Evolutionary conservation across 1,284 basidiomycete species (phyloP), one percentile per base, ranked within the genome.

Genomic region (Boletus semigastroideus): DNA sequence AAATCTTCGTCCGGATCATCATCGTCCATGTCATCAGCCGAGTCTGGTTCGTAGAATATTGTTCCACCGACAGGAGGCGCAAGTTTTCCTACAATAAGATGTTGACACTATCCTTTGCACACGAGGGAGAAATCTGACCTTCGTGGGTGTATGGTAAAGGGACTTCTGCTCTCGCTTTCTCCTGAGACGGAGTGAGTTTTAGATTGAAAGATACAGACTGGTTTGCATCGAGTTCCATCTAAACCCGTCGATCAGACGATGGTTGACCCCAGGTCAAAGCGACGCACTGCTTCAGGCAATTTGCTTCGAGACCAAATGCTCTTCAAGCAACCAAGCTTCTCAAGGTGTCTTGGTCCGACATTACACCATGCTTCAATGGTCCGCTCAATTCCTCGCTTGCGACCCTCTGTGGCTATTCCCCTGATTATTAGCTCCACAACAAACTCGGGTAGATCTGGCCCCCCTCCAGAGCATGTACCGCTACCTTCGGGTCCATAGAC

Each of bases 1-100:
- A 94, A 71, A 67, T 94, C 91, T 63, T 93, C 91, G 61, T 94
- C 91, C 19, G 91, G 91, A 73, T 94, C 91, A 49, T 94, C 92
- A 50, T 92, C 91, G 61, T 94, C 91, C 44, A 92, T 79, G 59
- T 94, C 92, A 63, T 94, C 91, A 31, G 87, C 91, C 17, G 90
- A 91, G 64, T 93, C 91, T 16, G 92, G 90, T 59, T 92, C 87
- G 56, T 93, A 94, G 49, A 80, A 66, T 34, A 85, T 84, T 14
- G 73, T 72, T 9, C 72, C 74, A 16, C 64, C 51, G 11, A 52
- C 41, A 11, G 53, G 50, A 44, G 53, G 42, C 3, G n/a, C 3
- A 3, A 17, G 40, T 59, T 67, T 64, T 13, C 72, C 74, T 72
- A 53, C 13, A 41, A 51, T 2, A 33, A 8, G 31, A 25, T n/a